These are phyloP conservation scores for Nicotiana attenuata DNA, from an alignment of 257 asterid genomes.

Conservation along the genomic window DNA sequence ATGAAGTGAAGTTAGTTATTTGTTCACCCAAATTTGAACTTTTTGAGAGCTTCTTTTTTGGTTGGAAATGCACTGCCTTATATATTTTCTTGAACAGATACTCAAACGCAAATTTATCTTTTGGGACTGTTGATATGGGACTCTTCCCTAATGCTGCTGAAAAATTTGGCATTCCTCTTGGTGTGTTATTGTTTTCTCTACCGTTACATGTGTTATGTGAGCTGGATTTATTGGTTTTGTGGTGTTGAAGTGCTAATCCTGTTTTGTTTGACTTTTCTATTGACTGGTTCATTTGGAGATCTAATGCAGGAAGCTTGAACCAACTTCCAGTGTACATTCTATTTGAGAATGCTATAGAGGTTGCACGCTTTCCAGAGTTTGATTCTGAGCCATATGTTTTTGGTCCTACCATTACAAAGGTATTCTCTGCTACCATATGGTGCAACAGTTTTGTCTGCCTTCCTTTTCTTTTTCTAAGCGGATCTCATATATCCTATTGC, in stretches of 20 bases:
- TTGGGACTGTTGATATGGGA: conserved; percentile 88
- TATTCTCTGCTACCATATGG: conserved; percentile 17
- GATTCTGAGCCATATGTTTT: conserved; percentile 54
- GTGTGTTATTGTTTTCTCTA: conserved; percentile 32
- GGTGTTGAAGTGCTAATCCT: neutral
- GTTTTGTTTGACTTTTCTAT: conserved; percentile 1
- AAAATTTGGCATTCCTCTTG: conserved; percentile 73
- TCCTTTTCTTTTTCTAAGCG: neutral
- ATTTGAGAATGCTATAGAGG: conserved; percentile 63
- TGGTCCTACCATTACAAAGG: conserved; percentile 66
- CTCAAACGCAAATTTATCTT: conserved; percentile 71
- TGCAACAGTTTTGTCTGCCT: neutral
- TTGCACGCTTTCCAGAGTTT: conserved; percentile 55
- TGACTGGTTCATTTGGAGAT: conserved; percentile 21
- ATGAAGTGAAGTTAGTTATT: neutral
- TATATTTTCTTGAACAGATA: conserved; percentile 45
- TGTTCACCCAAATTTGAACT: neutral
- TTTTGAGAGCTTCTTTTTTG: neutral
- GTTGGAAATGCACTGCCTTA: conserved; percentile 15
- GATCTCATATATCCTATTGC: neutral
- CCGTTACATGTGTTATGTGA: neutral
- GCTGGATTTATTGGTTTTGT: neutral
- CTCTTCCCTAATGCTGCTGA: conserved; percentile 97
- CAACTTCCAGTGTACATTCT: conserved; percentile 71
- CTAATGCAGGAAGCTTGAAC: conserved; percentile 54